Evolutionary conservation across 2,329 filamentous ascomycete genomes (phyloP).

Genomic region (Emmonsia crescens): DNA sequence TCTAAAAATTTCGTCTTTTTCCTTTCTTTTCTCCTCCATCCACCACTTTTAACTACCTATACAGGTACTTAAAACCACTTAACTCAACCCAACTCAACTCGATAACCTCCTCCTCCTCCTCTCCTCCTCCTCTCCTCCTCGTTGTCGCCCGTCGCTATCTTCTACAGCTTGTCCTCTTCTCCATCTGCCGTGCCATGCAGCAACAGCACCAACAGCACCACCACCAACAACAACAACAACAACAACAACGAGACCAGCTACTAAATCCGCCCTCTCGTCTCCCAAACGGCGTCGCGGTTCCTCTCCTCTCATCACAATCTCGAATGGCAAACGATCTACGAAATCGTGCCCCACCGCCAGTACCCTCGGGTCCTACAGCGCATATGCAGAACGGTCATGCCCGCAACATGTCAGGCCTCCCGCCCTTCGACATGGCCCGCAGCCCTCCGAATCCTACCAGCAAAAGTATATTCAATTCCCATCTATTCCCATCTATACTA

Average conservation of each 20-base stretch:
- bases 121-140: too few relatives aligned
- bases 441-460: conserved; percentile 37
- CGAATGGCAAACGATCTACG: conserved; percentile 29
- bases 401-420: conserved; percentile 28
- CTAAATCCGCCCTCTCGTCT: not conserved
- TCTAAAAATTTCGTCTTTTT: not conserved
- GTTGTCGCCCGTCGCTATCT: not conserved
- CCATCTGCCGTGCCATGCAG: not conserved
- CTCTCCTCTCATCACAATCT: conserved; percentile 16
- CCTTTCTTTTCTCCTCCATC: conserved; percentile 3
- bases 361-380: conserved; percentile 22
- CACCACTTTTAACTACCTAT: not conserved
- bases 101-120: not conserved
- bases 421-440: conserved; percentile 35
- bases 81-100: not conserved
- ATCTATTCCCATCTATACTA: not conserved
- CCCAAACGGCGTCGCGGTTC: conserved; percentile 5
- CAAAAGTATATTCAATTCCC: conserved; percentile 26
- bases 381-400: conserved; percentile 29
- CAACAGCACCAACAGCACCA: conserved; percentile 8
- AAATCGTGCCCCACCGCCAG: conserved; percentile 31
- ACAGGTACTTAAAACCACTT: too few relatives aligned
- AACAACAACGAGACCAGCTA: not conserved
- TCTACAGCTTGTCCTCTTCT: conserved; percentile 1
- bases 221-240: conserved; percentile 1